These are phyloP conservation scores for Pseudoneurospora amorphoporcata DNA, from an alignment of 495 filamentous ascomycete species.

Conservation along the genomic window DNA sequence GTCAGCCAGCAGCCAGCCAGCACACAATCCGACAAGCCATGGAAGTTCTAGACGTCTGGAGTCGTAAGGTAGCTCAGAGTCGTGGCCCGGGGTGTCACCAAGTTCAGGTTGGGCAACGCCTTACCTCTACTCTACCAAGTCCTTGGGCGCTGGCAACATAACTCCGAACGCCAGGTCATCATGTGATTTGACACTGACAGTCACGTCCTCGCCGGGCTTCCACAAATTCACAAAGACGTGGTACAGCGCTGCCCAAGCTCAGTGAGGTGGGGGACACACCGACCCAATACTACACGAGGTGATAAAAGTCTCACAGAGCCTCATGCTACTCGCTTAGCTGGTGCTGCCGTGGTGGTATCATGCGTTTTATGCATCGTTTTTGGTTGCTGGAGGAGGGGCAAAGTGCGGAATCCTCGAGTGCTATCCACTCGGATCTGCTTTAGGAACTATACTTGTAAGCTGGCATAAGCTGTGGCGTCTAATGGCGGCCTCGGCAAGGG, in stretches of 20 bases:
- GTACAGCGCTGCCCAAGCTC: too few species aligned
- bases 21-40: background rate
- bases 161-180: background rate
- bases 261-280: background rate
- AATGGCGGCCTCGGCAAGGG: background rate
- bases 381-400: background rate
- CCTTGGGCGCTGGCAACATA: background rate
- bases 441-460: background rate
- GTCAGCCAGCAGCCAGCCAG: background rate
- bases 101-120: background rate
- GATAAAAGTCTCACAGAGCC: background rate
- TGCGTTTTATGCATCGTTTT: background rate
- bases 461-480: background rate
- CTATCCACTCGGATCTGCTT: background rate
- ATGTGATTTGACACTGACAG: background rate
- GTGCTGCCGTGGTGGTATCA: background rate
- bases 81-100: background rate
- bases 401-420: background rate
- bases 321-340: background rate
- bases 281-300: background rate
- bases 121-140: background rate
- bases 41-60: background rate
- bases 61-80: too few species aligned
- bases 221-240: too few species aligned
- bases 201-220: too few species aligned